phyloP scores from a whole-genome alignment of 345 rosid species.

The Clarkia xantiana region DNA sequence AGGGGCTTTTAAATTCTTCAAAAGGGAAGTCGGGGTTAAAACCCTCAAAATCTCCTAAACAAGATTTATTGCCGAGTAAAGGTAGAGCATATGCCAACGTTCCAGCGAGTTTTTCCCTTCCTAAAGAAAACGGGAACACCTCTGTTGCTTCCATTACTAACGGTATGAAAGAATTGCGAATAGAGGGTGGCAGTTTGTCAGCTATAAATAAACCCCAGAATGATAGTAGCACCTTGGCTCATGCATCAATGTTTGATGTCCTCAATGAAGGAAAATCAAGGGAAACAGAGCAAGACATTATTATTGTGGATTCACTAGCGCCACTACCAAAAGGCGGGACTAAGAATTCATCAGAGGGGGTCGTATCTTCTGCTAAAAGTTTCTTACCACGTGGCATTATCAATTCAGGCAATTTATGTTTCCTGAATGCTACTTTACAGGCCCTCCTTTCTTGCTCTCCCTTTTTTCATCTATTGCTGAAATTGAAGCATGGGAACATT shows the following conservation, averaged over 20 bases:
- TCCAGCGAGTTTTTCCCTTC: conserved; percentile 11
- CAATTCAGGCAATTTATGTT: conserved; percentile 78
- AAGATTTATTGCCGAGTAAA: conserved; percentile 14
- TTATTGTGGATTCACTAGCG: conserved; percentile 14
- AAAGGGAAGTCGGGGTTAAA: conserved; percentile 22
- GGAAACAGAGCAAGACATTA: conserved; percentile 14
- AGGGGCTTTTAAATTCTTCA: conserved; percentile 12
- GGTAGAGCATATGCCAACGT: conserved; percentile 12
- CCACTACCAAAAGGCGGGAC: conserved; percentile 15
- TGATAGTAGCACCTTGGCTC: conserved; percentile 24
- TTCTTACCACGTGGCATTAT: conserved; percentile 70
- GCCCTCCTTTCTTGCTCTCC: conserved; percentile 81
- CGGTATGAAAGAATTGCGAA: conserved; percentile 26
- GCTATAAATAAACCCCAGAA: conserved; percentile 18
- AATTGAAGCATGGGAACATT: conserved; percentile 33
- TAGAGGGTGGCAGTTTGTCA: conserved; percentile 19
- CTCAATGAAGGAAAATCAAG: conserved; percentile 23
- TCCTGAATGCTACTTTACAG: conserved; percentile 84
- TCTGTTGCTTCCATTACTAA: conserved; percentile 20
- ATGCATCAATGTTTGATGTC: conserved; percentile 31
- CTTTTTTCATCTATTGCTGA: conserved; percentile 66
- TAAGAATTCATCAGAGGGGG: conserved; percentile 19
- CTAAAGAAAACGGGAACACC: conserved; percentile 32
- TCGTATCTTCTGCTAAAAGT: conserved; percentile 20
- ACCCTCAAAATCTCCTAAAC: conserved; percentile 17